A percentile compares a stretch with the other conserved stretches of the same genome.
These are phyloP conservation scores for Moesziomyces sp. DNA, from an alignment of 1,284 basidiomycete species.

Conservation along the genomic window DNA sequence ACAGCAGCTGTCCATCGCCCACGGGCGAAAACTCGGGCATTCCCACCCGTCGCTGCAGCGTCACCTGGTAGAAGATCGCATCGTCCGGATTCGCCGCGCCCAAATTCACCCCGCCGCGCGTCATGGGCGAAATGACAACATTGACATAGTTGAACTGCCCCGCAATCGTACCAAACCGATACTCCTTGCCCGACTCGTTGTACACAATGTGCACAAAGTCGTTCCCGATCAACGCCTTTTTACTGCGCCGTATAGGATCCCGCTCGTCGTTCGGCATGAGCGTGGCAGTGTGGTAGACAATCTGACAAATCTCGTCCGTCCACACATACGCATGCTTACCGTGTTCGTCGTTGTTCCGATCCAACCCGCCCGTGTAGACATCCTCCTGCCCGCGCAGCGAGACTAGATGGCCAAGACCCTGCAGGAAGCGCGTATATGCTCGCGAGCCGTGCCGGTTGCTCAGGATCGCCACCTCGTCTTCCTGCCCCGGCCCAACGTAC, in stretches of 20 bases:
- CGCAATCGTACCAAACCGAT: slow-evolving; percentile 87
- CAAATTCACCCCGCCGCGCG: slow-evolving; percentile 55
- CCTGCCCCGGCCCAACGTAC: slow-evolving; percentile 93
- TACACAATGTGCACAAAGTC: slow-evolving; percentile 78
- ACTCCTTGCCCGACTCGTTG: slow-evolving; percentile 77
- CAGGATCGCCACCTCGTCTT: slow-evolving; percentile 84
- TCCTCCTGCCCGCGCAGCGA: slow-evolving; percentile 82
- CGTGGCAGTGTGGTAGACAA: slow-evolving; percentile 94
- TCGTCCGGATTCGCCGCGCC: slow-evolving; percentile 62
- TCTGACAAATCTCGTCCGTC: slow-evolving; percentile 97
- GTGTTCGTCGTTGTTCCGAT: slow-evolving; percentile 84
- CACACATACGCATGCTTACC: slow-evolving; percentile 79
- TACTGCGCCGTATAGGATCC: slow-evolving; percentile 54
- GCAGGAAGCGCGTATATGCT: slow-evolving; percentile 90
- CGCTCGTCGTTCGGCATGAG: slow-evolving; percentile 81
- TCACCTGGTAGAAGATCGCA: slow-evolving; percentile 63
- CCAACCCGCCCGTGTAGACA: slow-evolving; percentile 92
- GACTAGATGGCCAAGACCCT: slow-evolving; percentile 87
- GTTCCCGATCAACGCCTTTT: slow-evolving; percentile 67
- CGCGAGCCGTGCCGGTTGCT: slow-evolving; percentile 91
- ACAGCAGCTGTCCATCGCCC: slow-evolving; percentile 63
- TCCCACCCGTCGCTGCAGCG: slow-evolving; percentile 59
- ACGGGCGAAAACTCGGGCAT: slow-evolving; percentile 65
- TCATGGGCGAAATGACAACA: slow-evolving; percentile 78
- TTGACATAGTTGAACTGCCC: slow-evolving; percentile 98